phyloP scores from a whole-genome alignment of 2,329 filamentous ascomycete genomes.

The Epichloe gansuensis region DNA sequence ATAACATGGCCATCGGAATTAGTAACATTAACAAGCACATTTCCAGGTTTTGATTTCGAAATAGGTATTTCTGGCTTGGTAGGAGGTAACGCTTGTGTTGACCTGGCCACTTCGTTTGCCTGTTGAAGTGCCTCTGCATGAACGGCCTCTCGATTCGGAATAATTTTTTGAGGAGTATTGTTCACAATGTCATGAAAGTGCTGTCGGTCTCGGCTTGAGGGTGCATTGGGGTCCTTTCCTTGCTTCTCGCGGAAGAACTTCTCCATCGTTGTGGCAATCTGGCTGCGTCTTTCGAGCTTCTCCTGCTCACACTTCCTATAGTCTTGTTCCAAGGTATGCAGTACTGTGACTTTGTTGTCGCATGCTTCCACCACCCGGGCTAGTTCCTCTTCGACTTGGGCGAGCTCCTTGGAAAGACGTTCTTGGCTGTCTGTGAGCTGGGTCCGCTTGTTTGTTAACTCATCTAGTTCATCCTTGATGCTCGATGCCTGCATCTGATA shows the following conservation, averaged over 20 bases:
- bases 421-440: conserved; percentile 17
- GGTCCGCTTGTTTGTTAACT: conserved; percentile 15
- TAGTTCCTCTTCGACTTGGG: conserved; percentile 26
- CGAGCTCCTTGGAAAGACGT: conserved; percentile 19
- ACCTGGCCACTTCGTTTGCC: conserved; percentile 1
- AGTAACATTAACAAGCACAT: conserved; percentile 22
- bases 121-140: conserved; percentile 4
- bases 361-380: conserved; percentile 17
- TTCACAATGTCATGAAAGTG: conserved; percentile 5
- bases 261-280: conserved; percentile 19
- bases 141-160: neutral
- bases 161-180: neutral
- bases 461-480: conserved; percentile 17
- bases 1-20: conserved; percentile 25
- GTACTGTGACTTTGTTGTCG: conserved; percentile 21
- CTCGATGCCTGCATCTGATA: conserved; percentile 15
- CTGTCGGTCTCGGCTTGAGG: conserved; percentile 9
- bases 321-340: conserved; percentile 20
- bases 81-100: conserved; percentile 1
- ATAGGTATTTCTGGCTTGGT: neutral
- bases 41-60: conserved; percentile 1
- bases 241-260: conserved; percentile 21
- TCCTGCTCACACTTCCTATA: conserved; percentile 17
- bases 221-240: conserved; percentile 11
- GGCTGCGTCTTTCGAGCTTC: conserved; percentile 15